Percentiles rank a stretch among this genome's conserved stretches.
These are phyloP conservation scores for Fonsecaea monophora DNA, from an alignment of 2,329 filamentous ascomycete species.

Conservation along the genomic window DNA sequence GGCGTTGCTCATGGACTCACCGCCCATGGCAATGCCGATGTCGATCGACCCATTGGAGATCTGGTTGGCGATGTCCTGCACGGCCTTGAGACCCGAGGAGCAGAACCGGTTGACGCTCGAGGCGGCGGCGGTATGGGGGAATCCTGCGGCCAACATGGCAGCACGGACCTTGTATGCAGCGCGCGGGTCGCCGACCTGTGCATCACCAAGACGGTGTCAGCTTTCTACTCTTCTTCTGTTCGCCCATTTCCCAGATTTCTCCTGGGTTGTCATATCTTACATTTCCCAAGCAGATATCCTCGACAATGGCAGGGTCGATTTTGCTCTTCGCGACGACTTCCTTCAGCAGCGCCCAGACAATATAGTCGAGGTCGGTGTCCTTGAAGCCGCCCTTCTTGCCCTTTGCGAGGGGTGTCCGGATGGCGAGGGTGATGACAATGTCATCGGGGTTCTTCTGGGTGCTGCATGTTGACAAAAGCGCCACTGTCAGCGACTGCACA, in stretches of 20 bases:
- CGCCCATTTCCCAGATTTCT: not conserved
- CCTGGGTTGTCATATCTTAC: slow-evolving; percentile 57
- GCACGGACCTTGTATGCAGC: slow-evolving; percentile 91
- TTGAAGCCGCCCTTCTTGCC: slow-evolving; percentile 92
- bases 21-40: slow-evolving; percentile 84
- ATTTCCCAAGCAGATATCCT: slow-evolving; percentile 93
- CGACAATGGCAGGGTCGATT: slow-evolving; percentile 78
- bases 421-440: slow-evolving; percentile 91
- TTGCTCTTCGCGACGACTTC: slow-evolving; percentile 74
- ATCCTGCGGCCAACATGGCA: slow-evolving; percentile 86
- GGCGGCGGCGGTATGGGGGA: slow-evolving; percentile 85
- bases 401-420: slow-evolving; percentile 88
- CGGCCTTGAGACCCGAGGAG: slow-evolving; percentile 92
- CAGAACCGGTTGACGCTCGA: slow-evolving; percentile 94
- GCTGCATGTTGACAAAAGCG: slow-evolving; percentile 54
- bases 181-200: slow-evolving; percentile 78
- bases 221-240: not conserved
- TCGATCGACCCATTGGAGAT: slow-evolving; percentile 83
- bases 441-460: slow-evolving; percentile 94
- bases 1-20: slow-evolving; percentile 78
- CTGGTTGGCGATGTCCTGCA: slow-evolving; percentile 90
- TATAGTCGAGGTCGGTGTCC: slow-evolving; percentile 86
- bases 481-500: not conserved
- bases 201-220: slow-evolving; percentile 5
- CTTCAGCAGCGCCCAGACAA: slow-evolving; percentile 83